A percentile compares a stretch with the other conserved stretches of the same genome.
These are phyloP conservation scores for Anthostomella pinea DNA, from an alignment of 2,329 filamentous ascomycete species.

Conservation along the genomic window DNA sequence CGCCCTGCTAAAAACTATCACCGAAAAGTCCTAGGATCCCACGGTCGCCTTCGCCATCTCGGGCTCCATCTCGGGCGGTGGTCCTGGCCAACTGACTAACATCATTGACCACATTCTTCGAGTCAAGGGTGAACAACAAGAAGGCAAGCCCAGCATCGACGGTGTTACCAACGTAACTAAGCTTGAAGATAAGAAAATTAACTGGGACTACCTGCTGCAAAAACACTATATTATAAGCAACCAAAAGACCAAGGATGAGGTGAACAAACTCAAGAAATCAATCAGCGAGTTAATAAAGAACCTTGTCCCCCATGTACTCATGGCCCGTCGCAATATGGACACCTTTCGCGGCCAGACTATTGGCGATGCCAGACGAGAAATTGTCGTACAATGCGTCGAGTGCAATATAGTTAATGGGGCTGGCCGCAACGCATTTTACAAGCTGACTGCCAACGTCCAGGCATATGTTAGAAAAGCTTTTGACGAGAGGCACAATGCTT, in stretches of 20 bases:
- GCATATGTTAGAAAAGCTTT: constrained; percentile 1
- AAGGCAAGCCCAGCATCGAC: too few relatives aligned
- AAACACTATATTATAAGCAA: constrained; percentile 2
- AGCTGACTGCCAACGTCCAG: too few relatives aligned
- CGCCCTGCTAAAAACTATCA: neutral
- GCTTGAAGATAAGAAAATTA: constrained; percentile 3
- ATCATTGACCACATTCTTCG: too few relatives aligned
- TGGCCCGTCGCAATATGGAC: too few relatives aligned
- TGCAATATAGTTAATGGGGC: constrained; percentile 3
- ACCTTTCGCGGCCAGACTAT: too few relatives aligned
- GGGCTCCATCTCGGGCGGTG: too few relatives aligned
- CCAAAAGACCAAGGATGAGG: constrained; percentile 6
- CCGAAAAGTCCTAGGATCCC: constrained; percentile 1
- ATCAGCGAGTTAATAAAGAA: constrained; percentile 2
- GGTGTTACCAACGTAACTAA: neutral
- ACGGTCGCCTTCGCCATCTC: too few relatives aligned
- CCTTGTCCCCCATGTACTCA: constrained; percentile 3
- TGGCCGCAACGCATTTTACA: constrained; percentile 3
- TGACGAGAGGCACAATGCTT: neutral
- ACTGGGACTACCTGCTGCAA: constrained; percentile 6
- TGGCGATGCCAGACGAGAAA: too few relatives aligned
- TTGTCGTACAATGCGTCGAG: constrained; percentile 1
- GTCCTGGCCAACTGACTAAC: too few relatives aligned
- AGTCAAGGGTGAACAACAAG: too few relatives aligned
- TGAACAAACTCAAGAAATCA: constrained; percentile 2